These are phyloP conservation scores for Periconia digitata DNA, from an alignment of 2,329 filamentous ascomycete species.

Conservation along the genomic window DNA sequence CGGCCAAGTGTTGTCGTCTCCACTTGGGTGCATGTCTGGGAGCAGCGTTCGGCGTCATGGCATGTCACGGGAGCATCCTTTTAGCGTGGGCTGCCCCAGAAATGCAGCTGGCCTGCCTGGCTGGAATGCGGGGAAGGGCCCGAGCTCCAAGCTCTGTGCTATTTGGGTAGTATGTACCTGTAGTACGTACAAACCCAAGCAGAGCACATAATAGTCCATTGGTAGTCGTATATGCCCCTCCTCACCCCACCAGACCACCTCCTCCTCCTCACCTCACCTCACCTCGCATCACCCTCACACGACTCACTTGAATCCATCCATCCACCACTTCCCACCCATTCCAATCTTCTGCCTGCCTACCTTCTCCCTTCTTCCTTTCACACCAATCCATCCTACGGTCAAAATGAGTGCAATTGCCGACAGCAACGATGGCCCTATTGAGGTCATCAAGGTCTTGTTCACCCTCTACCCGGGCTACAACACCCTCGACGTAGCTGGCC, in stretches of 20 bases:
- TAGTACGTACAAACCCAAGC: not conserved
- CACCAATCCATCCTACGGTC: conserved; percentile 19
- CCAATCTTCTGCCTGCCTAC: conserved; percentile 3
- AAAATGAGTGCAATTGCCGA: conserved; percentile 46
- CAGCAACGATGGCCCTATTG: conserved; percentile 48
- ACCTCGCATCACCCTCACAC: not conserved
- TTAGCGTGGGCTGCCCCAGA: not conserved
- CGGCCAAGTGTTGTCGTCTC: not conserved
- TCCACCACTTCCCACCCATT: not conserved
- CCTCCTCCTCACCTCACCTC: not conserved
- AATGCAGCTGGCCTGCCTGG: not conserved
- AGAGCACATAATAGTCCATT: not conserved
- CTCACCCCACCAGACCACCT: not conserved
- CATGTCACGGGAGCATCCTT: not conserved
- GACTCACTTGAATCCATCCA: conserved; percentile 1
- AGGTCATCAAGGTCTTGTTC: conserved; percentile 66
- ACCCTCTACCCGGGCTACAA: conserved; percentile 59
- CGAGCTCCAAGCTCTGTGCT: not conserved
- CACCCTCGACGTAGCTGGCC: conserved; percentile 59
- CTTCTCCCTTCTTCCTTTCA: conserved; percentile 14
- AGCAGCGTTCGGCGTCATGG: not conserved
- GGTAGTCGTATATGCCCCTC: conserved; percentile 1
- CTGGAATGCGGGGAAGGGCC: not conserved
- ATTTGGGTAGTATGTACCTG: too few relatives aligned
- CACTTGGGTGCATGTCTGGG: not conserved